Base-by-base conservation (phyloP, 352 stramenopile species). In the Pythium periplocum region DNA sequence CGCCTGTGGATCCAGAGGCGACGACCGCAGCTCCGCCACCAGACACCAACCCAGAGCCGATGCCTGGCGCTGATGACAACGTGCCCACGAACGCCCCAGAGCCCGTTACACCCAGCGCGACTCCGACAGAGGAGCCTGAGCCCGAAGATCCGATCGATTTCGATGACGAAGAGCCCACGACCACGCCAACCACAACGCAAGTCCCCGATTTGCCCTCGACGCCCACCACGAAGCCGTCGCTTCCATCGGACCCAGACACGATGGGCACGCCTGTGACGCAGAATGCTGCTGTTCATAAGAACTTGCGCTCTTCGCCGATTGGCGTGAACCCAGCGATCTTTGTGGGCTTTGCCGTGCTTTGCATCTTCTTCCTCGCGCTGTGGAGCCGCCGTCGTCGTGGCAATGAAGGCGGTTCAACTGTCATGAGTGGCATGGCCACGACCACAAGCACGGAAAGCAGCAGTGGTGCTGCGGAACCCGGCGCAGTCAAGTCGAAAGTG, bases 301-400 rank as follows among this genome's bases (percentile, higher is more conserved):
- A 42, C 38, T 42, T 12, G 12, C 7, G 38, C 38, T 26, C 17
- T 0, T 42, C 38, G 12, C 38, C 38, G 7, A 12, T 8, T 42
- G 38, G 38, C 7, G 38, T 42, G 7, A 42, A 42, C 12, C 38
- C 38, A 12, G 38, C 12, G 38, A 86, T 97, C 34, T 90, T 96
- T 39, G 60, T 96, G 30, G 87, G 84, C 34, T 97, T 91, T 59
- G 82, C 87, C 26, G 64, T 96, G 26, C 96, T 97, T 58, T 86
- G 85, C 10, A 90, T 87, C 37, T 81, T 92, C 52, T 66, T 66
- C 36, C 36, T 66, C 26, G 48, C 44, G 9, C 42, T 66, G 30
- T 66, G 59, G 59, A 51, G 51, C 46, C 53, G 42, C 4, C 59
- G 59, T 4, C 53, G 52, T 6, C 59, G 58, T 26, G 38, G 38